A percentile compares a stretch with the other conserved stretches of the same genome.
phyloP scores from a whole-genome alignment of 2,329 filamentous ascomycete genomes.

The Clonostachys byssicola region DNA sequence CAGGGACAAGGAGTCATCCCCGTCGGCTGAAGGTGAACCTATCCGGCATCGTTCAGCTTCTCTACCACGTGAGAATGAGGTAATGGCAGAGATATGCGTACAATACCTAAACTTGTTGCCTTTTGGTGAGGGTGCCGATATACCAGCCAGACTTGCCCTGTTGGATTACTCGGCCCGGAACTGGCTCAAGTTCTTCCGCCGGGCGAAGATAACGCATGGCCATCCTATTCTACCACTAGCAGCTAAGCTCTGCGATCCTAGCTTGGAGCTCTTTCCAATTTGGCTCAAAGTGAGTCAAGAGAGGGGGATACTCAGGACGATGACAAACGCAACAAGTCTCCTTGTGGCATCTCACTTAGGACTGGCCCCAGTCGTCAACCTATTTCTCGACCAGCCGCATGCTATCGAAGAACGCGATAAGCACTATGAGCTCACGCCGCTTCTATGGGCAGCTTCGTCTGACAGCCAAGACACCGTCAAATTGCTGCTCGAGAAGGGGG shows the following conservation, averaged over 20 bases:
- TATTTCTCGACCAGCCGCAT: background rate
- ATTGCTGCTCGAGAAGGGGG: background rate
- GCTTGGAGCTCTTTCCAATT: background rate
- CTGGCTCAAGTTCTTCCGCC: conserved; percentile 12
- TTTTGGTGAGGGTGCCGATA: background rate
- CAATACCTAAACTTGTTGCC: conserved; percentile 10
- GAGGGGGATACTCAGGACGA: background rate
- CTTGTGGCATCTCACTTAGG: background rate
- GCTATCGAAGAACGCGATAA: background rate
- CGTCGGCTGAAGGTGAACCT: background rate
- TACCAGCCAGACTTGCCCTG: conserved; percentile 1
- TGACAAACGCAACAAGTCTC: conserved; percentile 1
- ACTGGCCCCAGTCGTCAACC: background rate
- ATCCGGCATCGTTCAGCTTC: conserved; percentile 12
- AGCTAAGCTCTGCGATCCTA: conserved; percentile 7
- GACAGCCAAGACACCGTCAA: conserved; percentile 1
- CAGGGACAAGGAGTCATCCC: conserved; percentile 3
- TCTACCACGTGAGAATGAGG: conserved; percentile 7
- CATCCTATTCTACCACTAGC: conserved; percentile 2
- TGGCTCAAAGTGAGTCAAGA: background rate
- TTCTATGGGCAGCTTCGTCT: background rate
- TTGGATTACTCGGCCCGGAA: conserved; percentile 12
- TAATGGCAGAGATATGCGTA: conserved; percentile 13
- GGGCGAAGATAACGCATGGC: conserved; percentile 3
- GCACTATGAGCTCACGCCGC: background rate